Percentiles rank a stretch among this genome's conserved stretches.
Conservation (phyloP, 208 protist species). For the Trypanosoma avium region DNA sequence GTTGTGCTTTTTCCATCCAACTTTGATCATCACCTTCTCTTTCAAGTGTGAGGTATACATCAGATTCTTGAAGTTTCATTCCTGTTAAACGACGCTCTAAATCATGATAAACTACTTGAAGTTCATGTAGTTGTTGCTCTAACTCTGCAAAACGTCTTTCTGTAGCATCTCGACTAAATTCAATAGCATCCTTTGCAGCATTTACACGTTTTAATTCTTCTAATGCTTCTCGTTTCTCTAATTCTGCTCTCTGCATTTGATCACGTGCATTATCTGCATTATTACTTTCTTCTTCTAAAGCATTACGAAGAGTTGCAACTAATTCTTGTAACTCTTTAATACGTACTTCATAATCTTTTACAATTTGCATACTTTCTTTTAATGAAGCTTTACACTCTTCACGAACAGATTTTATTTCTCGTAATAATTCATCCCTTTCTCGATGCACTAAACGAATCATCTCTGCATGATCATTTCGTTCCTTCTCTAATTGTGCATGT, state of each 20-base stretch:
- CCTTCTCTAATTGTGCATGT: conserved; percentile 39
- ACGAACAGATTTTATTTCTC: conserved; percentile 24
- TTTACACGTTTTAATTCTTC: conserved; percentile 33
- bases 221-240: conserved; percentile 32
- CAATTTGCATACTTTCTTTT: conserved; percentile 33
- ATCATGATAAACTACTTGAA: conserved; percentile 40
- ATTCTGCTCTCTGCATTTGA: conserved; percentile 36
- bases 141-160: conserved; percentile 31
- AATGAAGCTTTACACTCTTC: conserved; percentile 39
- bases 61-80: conserved; percentile 33
- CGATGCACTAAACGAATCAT: conserved; percentile 24
- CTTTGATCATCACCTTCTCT: conserved; percentile 35
- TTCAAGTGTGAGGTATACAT: conserved; percentile 64
- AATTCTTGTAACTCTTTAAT: conserved; percentile 64
- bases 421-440: conserved; percentile 23
- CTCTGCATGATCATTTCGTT: conserved; percentile 21
- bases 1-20: conserved; percentile 59
- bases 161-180: conserved; percentile 11
- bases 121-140: conserved; percentile 45
- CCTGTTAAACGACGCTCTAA: conserved; percentile 50
- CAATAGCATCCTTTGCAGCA: conserved; percentile 28
- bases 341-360: conserved; percentile 48
- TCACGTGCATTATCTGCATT: conserved; percentile 49
- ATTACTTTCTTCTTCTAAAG: conserved; percentile 57
- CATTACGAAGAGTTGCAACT: conserved; percentile 49